phyloP scores from a whole-genome alignment of 306 rosid genomes.

The Glycine tomentella region DNA sequence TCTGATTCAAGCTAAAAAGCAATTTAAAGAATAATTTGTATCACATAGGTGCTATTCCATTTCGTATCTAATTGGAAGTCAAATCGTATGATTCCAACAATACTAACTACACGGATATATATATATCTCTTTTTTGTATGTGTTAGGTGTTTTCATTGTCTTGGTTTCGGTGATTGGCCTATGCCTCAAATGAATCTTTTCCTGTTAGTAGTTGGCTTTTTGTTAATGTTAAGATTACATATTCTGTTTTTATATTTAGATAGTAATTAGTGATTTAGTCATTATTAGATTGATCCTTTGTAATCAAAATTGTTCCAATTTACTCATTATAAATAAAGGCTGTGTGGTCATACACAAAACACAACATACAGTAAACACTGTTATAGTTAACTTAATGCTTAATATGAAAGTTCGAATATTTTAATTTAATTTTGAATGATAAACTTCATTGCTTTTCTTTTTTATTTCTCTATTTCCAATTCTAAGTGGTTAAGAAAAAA shows the following conservation, averaged over 20 bases:
- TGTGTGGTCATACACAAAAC: too few species aligned
- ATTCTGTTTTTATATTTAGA: too few species aligned
- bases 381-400: neutral
- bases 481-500: neutral
- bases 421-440: conserved; percentile 4
- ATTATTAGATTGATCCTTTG: too few species aligned
- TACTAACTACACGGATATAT: neutral
- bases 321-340: too few species aligned
- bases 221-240: neutral
- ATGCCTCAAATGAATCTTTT: neutral
- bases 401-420: neutral
- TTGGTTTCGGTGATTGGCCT: neutral
- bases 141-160: neutral
- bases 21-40: neutral
- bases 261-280: too few species aligned
- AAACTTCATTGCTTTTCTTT: neutral
- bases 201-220: neutral
- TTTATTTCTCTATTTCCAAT: conserved; percentile 1
- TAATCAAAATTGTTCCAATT: too few species aligned
- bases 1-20: neutral
- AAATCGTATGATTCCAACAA: neutral
- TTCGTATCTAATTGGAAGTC: neutral
- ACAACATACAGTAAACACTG: too few species aligned
- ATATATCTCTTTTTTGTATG: neutral
- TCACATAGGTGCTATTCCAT: neutral